phyloP scores from a whole-genome alignment of 148 eudicot species.

The Chenopodium album region DNA sequence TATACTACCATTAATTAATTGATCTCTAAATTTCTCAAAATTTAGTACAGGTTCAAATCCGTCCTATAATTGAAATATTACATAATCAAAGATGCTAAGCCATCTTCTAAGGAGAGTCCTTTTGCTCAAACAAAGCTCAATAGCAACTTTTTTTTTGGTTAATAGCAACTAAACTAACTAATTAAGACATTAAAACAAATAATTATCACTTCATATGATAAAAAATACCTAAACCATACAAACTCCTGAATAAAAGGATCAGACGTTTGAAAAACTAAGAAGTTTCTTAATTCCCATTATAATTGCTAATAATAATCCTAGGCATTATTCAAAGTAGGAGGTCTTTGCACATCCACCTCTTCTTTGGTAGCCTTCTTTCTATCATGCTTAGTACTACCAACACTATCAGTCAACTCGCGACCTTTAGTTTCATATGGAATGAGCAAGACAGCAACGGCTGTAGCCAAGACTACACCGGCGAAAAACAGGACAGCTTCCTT shows the following conservation, averaged over 20 bases:
- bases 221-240: not conserved
- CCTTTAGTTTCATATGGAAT: constrained; percentile 79
- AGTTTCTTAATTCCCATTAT: not conserved
- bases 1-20: too few species aligned
- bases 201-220: too few species aligned
- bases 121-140: too few species aligned
- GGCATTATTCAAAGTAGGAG: not conserved
- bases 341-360: not conserved
- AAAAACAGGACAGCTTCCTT: constrained; percentile 54
- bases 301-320: not conserved
- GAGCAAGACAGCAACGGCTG: constrained; percentile 55
- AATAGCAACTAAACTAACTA: too few species aligned
- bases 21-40: too few species aligned
- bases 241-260: too few species aligned
- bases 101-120: too few species aligned
- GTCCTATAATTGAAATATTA: too few species aligned
- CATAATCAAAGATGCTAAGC: too few species aligned
- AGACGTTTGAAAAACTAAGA: not conserved
- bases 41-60: too few species aligned
- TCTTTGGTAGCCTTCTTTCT: not conserved
- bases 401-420: constrained; percentile 44
- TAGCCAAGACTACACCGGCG: constrained; percentile 43
- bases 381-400: constrained; percentile 12
- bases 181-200: too few species aligned
- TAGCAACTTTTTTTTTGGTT: too few species aligned